Evolutionary conservation across 495 filamentous ascomycete species (phyloP).

Genomic region (Pyronema omphalodes): DNA sequence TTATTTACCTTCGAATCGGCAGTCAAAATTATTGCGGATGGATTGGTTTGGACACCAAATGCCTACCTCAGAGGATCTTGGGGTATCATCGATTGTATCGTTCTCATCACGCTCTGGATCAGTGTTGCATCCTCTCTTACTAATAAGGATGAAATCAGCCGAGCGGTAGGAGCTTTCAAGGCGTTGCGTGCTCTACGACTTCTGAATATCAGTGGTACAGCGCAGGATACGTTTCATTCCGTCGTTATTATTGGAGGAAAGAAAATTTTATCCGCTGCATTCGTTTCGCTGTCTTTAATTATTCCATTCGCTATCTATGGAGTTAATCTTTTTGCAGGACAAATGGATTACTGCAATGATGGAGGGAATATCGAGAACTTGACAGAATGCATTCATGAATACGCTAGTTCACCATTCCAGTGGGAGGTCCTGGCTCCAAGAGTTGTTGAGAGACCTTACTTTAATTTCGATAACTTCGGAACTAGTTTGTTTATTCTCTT

Average conservation of each 20-base stretch:
- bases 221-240: conserved; percentile 88
- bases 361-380: conserved; percentile 36
- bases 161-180: conserved; percentile 93
- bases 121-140: conserved; percentile 69
- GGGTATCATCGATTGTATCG: conserved; percentile 89
- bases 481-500: conserved; percentile 88
- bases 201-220: conserved; percentile 90
- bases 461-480: conserved; percentile 87
- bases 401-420: conserved; percentile 48
- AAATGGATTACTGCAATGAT: conserved; percentile 71
- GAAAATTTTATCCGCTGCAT: conserved; percentile 75
- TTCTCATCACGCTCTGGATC: conserved; percentile 88
- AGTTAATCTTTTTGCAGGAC: conserved; percentile 76
- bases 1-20: conserved; percentile 73
- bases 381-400: conserved; percentile 68
- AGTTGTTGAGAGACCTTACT: conserved; percentile 60
- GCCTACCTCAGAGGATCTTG: conserved; percentile 92
- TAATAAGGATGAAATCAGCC: conserved; percentile 60
- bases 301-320: conserved; percentile 95
- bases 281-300: conserved; percentile 83
- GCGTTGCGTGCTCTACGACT: conserved; percentile 82
- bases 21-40: conserved; percentile 92
- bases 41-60: conserved; percentile 92
- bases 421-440: conserved; percentile 77
- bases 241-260: conserved; percentile 81